Conservation (phyloP, 495 filamentous ascomycete species). For the Chaetomium cochliodes region DNA sequence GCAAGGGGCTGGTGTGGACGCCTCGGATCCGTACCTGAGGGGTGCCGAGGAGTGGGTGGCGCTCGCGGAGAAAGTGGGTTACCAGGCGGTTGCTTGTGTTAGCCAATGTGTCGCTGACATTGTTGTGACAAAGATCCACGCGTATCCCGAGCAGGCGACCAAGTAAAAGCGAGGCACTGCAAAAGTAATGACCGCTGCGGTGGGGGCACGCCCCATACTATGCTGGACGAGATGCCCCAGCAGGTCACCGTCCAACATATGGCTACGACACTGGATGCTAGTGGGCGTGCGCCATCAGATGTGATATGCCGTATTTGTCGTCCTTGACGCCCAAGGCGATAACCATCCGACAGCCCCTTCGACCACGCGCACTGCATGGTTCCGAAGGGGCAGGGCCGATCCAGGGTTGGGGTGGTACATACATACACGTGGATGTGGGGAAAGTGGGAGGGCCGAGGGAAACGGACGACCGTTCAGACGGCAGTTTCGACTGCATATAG, state of each 20-base stretch:
- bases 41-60: slow-evolving; percentile 81
- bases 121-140: background rate
- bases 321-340: no score
- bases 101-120: background rate
- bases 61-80: slow-evolving; percentile 60
- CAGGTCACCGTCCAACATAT: background rate
- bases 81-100: background rate
- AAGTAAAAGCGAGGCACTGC: slow-evolving; percentile 12
- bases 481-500: no score
- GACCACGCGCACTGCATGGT: no score
- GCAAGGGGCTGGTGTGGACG: slow-evolving; percentile 59
- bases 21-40: slow-evolving; percentile 56
- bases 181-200: background rate
- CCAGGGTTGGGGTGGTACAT: no score
- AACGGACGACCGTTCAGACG: no score
- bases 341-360: no score
- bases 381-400: no score
- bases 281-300: no score
- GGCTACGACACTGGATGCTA: no score
- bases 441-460: no score
- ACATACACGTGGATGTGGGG: no score
- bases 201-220: background rate
- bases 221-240: background rate
- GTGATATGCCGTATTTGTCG: no score
- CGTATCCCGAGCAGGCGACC: background rate